Evolutionary conservation across 2,329 filamentous ascomycete species (phyloP).

Genomic region (Bipolaris gigantea): DNA sequence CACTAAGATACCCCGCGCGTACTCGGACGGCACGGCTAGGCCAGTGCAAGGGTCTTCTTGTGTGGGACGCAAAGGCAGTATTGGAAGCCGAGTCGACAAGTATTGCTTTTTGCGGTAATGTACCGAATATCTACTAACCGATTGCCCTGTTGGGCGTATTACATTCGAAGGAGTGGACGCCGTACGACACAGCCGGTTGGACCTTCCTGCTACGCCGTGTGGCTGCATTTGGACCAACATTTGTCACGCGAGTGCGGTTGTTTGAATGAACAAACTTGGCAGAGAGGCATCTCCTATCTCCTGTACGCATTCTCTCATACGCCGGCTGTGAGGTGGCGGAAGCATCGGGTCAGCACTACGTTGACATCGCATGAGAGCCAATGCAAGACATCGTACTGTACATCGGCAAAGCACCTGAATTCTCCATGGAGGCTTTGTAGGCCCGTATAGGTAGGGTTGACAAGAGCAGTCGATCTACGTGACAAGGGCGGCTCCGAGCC

Average conservation of each 20-base stretch:
- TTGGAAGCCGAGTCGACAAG: constrained; percentile 10
- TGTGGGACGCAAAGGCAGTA: constrained; percentile 9
- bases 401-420: constrained; percentile 6
- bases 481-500: neutral
- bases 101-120: constrained; percentile 10
- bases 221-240: constrained; percentile 12
- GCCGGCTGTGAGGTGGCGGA: constrained; percentile 1
- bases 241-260: constrained; percentile 3
- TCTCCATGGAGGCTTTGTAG: constrained; percentile 8
- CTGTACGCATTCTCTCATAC: neutral
- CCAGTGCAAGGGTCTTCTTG: constrained; percentile 6
- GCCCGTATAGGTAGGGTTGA: neutral
- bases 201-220: constrained; percentile 13
- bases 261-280: neutral
- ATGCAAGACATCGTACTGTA: constrained; percentile 13
- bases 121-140: constrained; percentile 19
- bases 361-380: constrained; percentile 1
- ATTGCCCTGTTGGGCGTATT: constrained; percentile 11
- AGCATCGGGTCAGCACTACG: constrained; percentile 2
- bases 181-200: constrained; percentile 5
- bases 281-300: constrained; percentile 1
- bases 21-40: constrained; percentile 3
- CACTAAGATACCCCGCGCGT: constrained; percentile 13
- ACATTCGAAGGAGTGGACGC: constrained; percentile 2
- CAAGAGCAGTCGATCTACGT: constrained; percentile 2